Evolutionary conservation across 495 filamentous ascomycete genomes (phyloP).

Genomic region (Glarea lozoyensis): DNA sequence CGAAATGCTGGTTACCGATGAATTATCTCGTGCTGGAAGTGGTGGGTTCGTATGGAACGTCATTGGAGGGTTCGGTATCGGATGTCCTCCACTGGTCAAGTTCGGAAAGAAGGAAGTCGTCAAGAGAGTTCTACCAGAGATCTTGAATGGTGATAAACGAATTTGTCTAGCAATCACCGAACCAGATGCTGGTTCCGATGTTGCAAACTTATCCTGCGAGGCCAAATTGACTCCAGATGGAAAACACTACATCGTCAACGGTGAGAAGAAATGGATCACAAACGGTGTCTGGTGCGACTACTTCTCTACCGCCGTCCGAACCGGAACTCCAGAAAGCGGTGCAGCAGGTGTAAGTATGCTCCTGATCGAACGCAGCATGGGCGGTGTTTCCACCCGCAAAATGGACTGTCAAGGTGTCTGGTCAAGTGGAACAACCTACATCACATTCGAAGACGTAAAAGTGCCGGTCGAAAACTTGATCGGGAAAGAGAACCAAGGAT

Average conservation of each 20-base stretch:
- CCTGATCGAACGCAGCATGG: conserved; percentile 56
- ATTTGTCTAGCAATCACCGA: conserved; percentile 87
- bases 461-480: conserved; percentile 97
- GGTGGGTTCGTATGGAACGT: conserved; percentile 98
- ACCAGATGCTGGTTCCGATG: conserved; percentile 74
- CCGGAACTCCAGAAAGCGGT: conserved; percentile 57
- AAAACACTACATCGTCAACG: conserved; percentile 98
- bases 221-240: conserved; percentile 88
- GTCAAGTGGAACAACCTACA: conserved; percentile 89
- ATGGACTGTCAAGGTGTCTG: conserved; percentile 99
- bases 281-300: conserved; percentile 96
- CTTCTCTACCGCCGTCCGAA: conserved; percentile 96
- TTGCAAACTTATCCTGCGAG: conserved; percentile 91
- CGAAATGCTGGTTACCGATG: conserved; percentile 89
- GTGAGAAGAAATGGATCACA: conserved; percentile 99
- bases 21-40: conserved; percentile 77
- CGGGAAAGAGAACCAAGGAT: conserved; percentile 97
- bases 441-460: conserved; percentile 97
- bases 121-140: conserved; percentile 70
- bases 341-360: conserved; percentile 90
- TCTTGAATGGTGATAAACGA: conserved; percentile 86
- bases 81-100: conserved; percentile 82
- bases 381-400: conserved; percentile 77
- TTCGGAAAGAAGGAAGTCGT: conserved; percentile 85
- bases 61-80: conserved; percentile 86